Percentiles rank a stretch among this genome's conserved stretches.
phyloP scores from a whole-genome alignment of 1,139 yeast species.

The Yamadazyma blattariae region DNA sequence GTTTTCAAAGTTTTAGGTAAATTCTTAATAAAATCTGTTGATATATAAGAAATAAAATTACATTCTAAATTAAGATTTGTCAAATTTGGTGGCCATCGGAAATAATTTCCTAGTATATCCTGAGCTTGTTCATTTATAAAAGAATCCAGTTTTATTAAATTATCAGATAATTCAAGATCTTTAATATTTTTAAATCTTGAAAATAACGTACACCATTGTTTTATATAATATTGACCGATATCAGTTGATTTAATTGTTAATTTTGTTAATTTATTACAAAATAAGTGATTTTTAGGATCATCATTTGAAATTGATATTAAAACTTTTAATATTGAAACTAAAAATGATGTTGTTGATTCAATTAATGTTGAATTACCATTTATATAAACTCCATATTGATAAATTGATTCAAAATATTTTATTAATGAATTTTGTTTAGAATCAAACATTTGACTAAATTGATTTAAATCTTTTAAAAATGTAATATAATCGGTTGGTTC shows the following conservation, averaged over 20 bases:
- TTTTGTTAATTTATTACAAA: slow-evolving; percentile 19
- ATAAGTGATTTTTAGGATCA: slow-evolving; percentile 6
- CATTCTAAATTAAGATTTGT: slow-evolving; percentile 22
- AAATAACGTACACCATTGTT: slow-evolving; percentile 34
- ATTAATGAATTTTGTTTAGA: slow-evolving; percentile 7
- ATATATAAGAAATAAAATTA: slow-evolving; percentile 23
- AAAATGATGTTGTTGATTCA: slow-evolving; percentile 28
- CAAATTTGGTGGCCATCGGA: slow-evolving; percentile 30
- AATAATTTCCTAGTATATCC: slow-evolving; percentile 24
- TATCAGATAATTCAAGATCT: slow-evolving; percentile 26
- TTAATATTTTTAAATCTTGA: slow-evolving; percentile 21
- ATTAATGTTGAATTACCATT: slow-evolving; percentile 27
- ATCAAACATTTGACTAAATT: slow-evolving; percentile 22
- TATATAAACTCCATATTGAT: slow-evolving; percentile 23
- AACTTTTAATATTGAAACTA: slow-evolving; percentile 26
- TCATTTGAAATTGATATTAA: slow-evolving; percentile 20
- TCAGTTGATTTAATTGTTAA: slow-evolving; percentile 33
- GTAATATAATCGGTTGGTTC: slow-evolving; percentile 26
- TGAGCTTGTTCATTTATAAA: slow-evolving; percentile 9
- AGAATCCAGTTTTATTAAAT: slow-evolving; percentile 22
- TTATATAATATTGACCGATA: slow-evolving; percentile 32
- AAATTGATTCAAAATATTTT: slow-evolving; percentile 18
- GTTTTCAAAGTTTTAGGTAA: slow-evolving; percentile 27
- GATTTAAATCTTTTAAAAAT: slow-evolving; percentile 24
- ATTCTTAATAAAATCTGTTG: slow-evolving; percentile 19